Evolutionary conservation across 805 yeast genomes (phyloP).

Genomic region (Nadsonia fulvescens): DNA sequence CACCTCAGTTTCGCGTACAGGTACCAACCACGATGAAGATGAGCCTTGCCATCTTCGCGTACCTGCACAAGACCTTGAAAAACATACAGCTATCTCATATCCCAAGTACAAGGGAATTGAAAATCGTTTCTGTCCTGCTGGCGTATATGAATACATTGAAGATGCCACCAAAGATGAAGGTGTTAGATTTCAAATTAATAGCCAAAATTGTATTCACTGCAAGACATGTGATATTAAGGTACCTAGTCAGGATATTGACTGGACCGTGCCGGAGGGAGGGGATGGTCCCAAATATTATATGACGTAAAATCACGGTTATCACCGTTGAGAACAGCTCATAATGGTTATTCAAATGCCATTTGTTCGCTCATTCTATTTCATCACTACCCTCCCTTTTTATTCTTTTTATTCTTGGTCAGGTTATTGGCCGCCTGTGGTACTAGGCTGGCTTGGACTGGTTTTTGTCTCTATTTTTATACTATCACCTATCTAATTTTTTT

Average conservation of each 20-base stretch:
- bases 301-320: conserved; percentile 37
- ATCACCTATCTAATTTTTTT: too few relatives aligned
- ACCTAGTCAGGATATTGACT: conserved; percentile 82
- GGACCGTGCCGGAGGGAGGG: conserved; percentile 99
- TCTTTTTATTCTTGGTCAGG: too few relatives aligned
- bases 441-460: too few relatives aligned
- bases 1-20: conserved; percentile 92
- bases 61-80: conserved; percentile 21
- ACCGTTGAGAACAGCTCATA: too few relatives aligned
- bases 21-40: conserved; percentile 89
- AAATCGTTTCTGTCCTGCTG: conserved; percentile 92
- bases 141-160: conserved; percentile 85
- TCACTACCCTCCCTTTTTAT: too few relatives aligned
- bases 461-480: too few relatives aligned
- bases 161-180: conserved; percentile 41
- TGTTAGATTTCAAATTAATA: conserved; percentile 78
- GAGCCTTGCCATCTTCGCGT: conserved; percentile 74
- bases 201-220: conserved; percentile 96
- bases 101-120: conserved; percentile 78
- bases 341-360: too few relatives aligned
- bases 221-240: conserved; percentile 96
- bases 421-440: too few relatives aligned
- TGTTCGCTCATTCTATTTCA: too few relatives aligned
- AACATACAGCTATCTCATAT: conserved; percentile 52
- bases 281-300: conserved; percentile 93